Conservation (phyloP, 495 filamentous ascomycete genomes). For the Trypethelium eluteriae region DNA sequence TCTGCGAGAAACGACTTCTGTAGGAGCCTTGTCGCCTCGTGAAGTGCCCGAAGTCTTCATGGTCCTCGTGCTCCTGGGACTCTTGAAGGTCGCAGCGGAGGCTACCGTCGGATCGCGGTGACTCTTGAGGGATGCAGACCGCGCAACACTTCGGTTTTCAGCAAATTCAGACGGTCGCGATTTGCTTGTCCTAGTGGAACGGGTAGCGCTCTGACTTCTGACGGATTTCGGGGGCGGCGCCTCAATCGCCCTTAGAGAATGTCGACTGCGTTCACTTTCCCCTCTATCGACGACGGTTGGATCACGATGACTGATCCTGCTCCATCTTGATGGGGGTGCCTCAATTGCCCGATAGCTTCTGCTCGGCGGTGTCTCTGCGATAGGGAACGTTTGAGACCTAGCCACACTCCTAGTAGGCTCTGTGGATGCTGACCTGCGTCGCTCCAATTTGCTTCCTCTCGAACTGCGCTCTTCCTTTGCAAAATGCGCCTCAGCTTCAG, state of each 20-base stretch:
- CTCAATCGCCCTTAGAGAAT: not conserved
- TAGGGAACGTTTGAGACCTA: constrained; percentile 16
- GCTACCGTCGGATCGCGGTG: not conserved
- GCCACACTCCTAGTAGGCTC: constrained; percentile 21
- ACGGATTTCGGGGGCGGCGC: not conserved
- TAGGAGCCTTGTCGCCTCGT: constrained; percentile 16
- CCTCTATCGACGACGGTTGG: not conserved
- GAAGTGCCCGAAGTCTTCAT: not conserved
- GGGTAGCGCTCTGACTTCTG: not conserved
- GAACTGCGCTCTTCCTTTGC: not conserved
- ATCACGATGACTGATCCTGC: not conserved
- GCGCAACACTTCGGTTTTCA: constrained; percentile 22
- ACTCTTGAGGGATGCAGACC: constrained; percentile 5
- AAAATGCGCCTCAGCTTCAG: constrained; percentile 10
- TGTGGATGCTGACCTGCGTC: constrained; percentile 21
- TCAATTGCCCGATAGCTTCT: constrained; percentile 13
- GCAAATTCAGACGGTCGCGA: not conserved
- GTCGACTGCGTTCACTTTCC: not conserved
- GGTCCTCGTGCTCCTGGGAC: not conserved
- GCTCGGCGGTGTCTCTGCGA: constrained; percentile 5
- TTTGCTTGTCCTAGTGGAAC: not conserved
- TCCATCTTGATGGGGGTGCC: not conserved
- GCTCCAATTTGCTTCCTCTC: constrained; percentile 12
- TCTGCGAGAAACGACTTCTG: constrained; percentile 23
- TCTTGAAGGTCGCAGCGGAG: not conserved